These are phyloP conservation scores for Colletotrichum navitas DNA, from an alignment of 2,329 filamentous ascomycete species.

Conservation along the genomic window DNA sequence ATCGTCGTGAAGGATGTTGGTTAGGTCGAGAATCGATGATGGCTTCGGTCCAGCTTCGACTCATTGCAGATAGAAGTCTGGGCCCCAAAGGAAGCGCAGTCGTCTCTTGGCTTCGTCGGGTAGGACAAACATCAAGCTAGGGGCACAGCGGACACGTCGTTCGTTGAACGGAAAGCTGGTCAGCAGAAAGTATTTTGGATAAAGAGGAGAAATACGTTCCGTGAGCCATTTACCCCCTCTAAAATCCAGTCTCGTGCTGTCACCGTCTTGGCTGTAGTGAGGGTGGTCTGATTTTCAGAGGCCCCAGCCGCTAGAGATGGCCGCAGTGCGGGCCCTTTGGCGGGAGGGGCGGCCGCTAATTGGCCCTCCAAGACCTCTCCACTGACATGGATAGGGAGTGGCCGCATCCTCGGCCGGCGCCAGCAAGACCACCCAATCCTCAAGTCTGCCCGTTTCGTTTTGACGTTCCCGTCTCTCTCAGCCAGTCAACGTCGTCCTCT, in stretches of 20 bases:
- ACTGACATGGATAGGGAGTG: background rate
- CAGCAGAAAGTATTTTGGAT: too few relatives aligned
- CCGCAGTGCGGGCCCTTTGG: background rate
- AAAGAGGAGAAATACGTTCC: too few relatives aligned
- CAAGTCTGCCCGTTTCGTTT: constrained; percentile 15
- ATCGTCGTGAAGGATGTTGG: background rate
- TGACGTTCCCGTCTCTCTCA: constrained; percentile 13
- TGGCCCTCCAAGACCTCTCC: constrained; percentile 8
- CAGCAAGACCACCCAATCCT: constrained; percentile 40
- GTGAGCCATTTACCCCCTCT: background rate
- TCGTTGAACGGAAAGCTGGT: too few relatives aligned
- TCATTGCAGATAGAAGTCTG: too few relatives aligned
- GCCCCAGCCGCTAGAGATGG: constrained; percentile 12
- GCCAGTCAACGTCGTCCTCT: constrained; percentile 18
- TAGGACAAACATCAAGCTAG: too few relatives aligned
- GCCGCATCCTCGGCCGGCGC: constrained; percentile 37
- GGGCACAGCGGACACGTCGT: too few relatives aligned
- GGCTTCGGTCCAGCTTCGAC: too few relatives aligned
- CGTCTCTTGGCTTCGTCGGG: too few relatives aligned
- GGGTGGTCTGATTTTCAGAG: constrained; percentile 38
- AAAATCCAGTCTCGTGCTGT: constrained; percentile 17
- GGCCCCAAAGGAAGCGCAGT: too few relatives aligned
- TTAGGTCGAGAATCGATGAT: background rate
- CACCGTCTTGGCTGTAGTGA: constrained; percentile 2
- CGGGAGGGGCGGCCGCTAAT: constrained; percentile 21